These are phyloP conservation scores for Aspergillus taichungensis DNA, from an alignment of 495 filamentous ascomycete species.

Conservation along the genomic window DNA sequence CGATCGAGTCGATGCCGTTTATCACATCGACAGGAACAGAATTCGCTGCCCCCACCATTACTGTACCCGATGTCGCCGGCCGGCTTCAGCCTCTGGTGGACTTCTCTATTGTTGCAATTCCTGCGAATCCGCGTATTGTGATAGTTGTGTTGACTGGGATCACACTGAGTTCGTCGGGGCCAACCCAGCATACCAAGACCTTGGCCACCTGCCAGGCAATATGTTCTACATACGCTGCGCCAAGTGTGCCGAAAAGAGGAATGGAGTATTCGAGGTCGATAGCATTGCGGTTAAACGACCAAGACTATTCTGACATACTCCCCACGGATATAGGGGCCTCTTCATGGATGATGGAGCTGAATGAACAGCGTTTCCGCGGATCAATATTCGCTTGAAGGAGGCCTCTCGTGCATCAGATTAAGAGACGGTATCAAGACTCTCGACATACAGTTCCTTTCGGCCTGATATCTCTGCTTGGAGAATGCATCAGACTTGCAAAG, in stretches of 20 bases:
- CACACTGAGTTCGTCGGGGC: slow-evolving; percentile 43
- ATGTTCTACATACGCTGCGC: slow-evolving; percentile 10
- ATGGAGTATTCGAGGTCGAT: too few relatives aligned
- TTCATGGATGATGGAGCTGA: too few relatives aligned
- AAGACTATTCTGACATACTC: neutral
- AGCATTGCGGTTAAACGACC: too few relatives aligned
- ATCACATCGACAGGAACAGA: slow-evolving; percentile 19
- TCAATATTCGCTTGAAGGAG: too few relatives aligned
- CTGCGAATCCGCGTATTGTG: slow-evolving; percentile 51
- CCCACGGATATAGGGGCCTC: too few relatives aligned
- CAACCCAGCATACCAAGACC: slow-evolving; percentile 38
- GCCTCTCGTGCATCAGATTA: too few relatives aligned
- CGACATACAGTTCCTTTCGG: too few relatives aligned
- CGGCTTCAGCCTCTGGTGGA: slow-evolving; percentile 47
- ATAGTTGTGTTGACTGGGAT: slow-evolving; percentile 53
- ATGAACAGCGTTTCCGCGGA: too few relatives aligned
- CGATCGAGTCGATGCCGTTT: slow-evolving; percentile 21
- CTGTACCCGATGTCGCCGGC: slow-evolving; percentile 45
- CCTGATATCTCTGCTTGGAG: too few relatives aligned
- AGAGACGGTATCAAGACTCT: too few relatives aligned
- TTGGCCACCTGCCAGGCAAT: slow-evolving; percentile 28
- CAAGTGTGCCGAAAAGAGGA: neutral
- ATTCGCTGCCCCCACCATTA: slow-evolving; percentile 53
- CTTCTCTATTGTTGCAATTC: slow-evolving; percentile 51
- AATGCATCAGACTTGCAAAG: too few relatives aligned